Conservation (phyloP, 2,329 filamentous ascomycete species). For the Nemania abortiva region DNA sequence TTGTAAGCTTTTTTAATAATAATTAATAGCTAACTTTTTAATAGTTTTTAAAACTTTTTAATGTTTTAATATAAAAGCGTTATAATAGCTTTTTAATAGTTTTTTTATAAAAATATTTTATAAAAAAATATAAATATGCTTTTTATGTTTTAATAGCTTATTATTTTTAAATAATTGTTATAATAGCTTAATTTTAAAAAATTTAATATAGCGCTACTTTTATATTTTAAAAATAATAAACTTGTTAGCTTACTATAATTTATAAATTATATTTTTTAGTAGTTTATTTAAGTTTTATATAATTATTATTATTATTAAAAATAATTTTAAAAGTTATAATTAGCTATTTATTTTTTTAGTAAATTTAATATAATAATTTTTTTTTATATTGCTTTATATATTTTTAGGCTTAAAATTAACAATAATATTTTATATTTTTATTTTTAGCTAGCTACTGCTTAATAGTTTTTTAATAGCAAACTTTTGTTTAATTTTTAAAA, state of each 20-base stretch:
- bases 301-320: background rate
- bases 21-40: background rate
- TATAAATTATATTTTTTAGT: background rate
- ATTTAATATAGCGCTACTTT: background rate
- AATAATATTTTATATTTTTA: too few relatives aligned
- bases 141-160: too few relatives aligned
- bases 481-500: too few relatives aligned
- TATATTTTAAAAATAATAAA: conserved; percentile 1
- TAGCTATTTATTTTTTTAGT: background rate
- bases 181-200: background rate
- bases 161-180: too few relatives aligned
- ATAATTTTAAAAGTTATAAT: background rate
- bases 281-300: background rate
- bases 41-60: background rate
- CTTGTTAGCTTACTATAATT: background rate
- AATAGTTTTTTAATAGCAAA: too few relatives aligned
- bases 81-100: background rate
- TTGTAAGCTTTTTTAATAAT: background rate
- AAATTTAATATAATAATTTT: background rate
- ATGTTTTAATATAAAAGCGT: background rate
- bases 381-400: background rate
- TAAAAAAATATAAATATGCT: too few relatives aligned
- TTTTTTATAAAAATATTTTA: too few relatives aligned
- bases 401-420: too few relatives aligned
- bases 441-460: too few relatives aligned